phyloP scores from a whole-genome alignment of 164 flowering plant species.

The Nymphaea thermarum region DNA sequence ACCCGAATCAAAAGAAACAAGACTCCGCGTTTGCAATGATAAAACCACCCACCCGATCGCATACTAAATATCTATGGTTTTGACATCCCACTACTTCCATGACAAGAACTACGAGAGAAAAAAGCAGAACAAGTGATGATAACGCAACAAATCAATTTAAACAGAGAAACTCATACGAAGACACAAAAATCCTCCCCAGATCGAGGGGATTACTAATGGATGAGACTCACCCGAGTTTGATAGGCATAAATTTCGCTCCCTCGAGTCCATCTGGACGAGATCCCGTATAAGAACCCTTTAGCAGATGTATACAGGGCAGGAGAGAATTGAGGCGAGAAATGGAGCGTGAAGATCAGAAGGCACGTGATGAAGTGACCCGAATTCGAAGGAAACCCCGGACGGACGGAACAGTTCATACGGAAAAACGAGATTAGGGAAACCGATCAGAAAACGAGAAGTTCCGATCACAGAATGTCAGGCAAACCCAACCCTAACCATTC shows the following conservation, averaged over 20 bases:
- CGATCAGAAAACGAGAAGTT: not conserved
- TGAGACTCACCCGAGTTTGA: not conserved
- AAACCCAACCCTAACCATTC: no score
- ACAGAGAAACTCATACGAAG: not conserved
- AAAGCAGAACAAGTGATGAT: not conserved
- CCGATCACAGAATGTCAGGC: no score
- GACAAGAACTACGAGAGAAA: not conserved
- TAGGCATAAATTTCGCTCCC: not conserved
- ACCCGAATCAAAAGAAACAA: not conserved
- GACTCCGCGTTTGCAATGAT: not conserved
- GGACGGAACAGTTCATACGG: slow-evolving; percentile 75
- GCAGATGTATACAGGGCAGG: slow-evolving; percentile 11
- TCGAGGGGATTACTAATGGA: not conserved
- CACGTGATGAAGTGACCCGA: slow-evolving; percentile 53
- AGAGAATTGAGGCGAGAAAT: slow-evolving; percentile 51
- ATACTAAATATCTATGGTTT: no score
- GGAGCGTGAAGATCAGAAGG: slow-evolving; percentile 45
- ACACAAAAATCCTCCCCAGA: not conserved
- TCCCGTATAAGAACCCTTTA: slow-evolving; percentile 3
- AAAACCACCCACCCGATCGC: not conserved
- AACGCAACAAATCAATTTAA: not conserved
- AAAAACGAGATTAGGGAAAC: slow-evolving; percentile 2
- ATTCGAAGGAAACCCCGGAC: slow-evolving; percentile 41
- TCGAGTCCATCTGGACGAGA: slow-evolving; percentile 5
- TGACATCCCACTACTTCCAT: no score